Percentiles rank a stretch among this genome's conserved stretches.
Evolutionary conservation across 2,329 filamentous ascomycete species (phyloP).

Genomic region (Lojkania enalia): DNA sequence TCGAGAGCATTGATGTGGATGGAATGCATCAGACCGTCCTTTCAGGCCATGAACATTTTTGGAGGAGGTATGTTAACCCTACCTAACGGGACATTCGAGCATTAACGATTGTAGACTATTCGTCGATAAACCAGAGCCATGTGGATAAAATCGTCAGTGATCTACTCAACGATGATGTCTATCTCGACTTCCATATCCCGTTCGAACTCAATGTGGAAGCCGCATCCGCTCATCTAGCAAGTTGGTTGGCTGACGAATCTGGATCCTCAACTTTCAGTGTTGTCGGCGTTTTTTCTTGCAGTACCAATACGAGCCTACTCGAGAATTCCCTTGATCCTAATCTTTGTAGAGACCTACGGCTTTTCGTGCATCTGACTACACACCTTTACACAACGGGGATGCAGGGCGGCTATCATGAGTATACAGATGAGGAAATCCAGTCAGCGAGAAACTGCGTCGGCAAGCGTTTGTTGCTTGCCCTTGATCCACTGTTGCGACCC

Average conservation of each 20-base stretch:
- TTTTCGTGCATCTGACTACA: constrained; percentile 22
- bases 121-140: constrained; percentile 2
- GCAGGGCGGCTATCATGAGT: constrained; percentile 19
- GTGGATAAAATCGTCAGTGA: constrained; percentile 16
- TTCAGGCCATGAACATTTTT: constrained; percentile 21
- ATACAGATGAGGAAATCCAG: constrained; percentile 19
- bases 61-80: constrained; percentile 7
- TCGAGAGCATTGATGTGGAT: constrained; percentile 23
- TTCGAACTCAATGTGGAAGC: constrained; percentile 22
- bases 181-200: constrained; percentile 24
- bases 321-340: constrained; percentile 18
- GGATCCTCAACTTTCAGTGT: constrained; percentile 16
- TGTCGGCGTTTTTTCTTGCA: constrained; percentile 22
- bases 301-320: constrained; percentile 19
- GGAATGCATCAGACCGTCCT: constrained; percentile 24
- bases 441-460: constrained; percentile 21
- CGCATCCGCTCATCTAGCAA: constrained; percentile 20
- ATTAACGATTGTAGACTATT: background rate
- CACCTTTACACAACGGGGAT: constrained; percentile 21
- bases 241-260: constrained; percentile 19
- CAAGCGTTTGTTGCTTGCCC: constrained; percentile 12
- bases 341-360: constrained; percentile 16
- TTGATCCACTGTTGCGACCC: constrained; percentile 17
- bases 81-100: background rate
- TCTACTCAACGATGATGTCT: constrained; percentile 19